Evolutionary conservation across 108 stramenopile species (phyloP).

Genomic region (Pinguiococcus pyrenoidosus): DNA sequence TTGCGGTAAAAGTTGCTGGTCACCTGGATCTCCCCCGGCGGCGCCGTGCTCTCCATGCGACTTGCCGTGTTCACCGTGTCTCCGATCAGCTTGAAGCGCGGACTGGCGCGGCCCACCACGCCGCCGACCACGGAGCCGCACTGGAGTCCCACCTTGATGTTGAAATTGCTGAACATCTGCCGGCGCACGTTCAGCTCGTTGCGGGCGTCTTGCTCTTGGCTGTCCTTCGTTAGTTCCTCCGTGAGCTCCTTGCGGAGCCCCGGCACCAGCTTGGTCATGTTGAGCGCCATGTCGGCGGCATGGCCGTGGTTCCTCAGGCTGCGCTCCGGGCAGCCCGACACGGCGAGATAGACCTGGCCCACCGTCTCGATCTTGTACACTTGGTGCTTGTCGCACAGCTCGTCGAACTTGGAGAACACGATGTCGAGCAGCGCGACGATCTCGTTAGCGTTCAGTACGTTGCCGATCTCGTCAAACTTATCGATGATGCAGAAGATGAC

Average conservation of each 20-base stretch:
- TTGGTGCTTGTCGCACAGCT: constrained; percentile 11
- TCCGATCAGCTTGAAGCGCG: constrained; percentile 42
- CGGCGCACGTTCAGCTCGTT: background rate
- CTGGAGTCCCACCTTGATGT: constrained; percentile 35
- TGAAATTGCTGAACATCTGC: constrained; percentile 1
- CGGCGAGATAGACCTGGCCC: constrained; percentile 37
- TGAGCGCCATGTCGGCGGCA: constrained; percentile 19
- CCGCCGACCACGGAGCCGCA: constrained; percentile 42
- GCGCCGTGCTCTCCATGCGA: constrained; percentile 43
- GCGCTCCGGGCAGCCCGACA: constrained; percentile 14
- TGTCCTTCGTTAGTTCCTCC: background rate
- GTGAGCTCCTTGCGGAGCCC: background rate
- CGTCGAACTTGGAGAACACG: constrained; percentile 13
- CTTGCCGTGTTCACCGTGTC: constrained; percentile 47
- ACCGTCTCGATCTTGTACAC: constrained; percentile 53
- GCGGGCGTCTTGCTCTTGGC: background rate
- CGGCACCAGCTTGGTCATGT: constrained; percentile 5
- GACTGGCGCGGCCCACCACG: constrained; percentile 35
- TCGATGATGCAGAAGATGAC: constrained; percentile 15
- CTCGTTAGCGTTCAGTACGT: background rate
- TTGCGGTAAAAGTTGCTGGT: constrained; percentile 8
- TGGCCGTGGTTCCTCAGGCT: constrained; percentile 8
- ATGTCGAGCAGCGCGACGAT: constrained; percentile 19
- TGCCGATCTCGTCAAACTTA: constrained; percentile 7
- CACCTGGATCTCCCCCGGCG: constrained; percentile 7